These are phyloP conservation scores for Peniophora sp. DNA, from an alignment of 1,284 basidiomycete genomes.

Conservation along the genomic window DNA sequence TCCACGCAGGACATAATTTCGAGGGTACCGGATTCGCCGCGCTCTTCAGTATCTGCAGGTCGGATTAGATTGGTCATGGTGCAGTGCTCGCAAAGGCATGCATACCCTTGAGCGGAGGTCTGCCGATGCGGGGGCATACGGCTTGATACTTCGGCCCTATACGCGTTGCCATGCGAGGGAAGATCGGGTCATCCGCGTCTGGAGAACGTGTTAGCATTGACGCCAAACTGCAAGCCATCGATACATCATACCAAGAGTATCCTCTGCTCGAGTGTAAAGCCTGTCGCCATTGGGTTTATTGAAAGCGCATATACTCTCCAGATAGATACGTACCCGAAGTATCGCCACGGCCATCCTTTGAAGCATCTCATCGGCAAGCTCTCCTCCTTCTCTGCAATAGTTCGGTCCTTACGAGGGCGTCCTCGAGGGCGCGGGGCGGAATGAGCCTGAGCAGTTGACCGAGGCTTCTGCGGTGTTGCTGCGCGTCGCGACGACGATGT, in stretches of 20 bases:
- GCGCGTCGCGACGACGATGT: constrained; percentile 34
- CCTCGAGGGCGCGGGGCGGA: constrained; percentile 60
- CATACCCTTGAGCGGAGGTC: background rate
- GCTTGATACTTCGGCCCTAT: constrained; percentile 86
- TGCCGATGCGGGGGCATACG: constrained; percentile 36
- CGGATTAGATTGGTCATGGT: background rate
- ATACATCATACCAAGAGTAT: constrained; percentile 65
- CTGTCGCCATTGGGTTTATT: too few relatives aligned
- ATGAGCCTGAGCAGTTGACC: constrained; percentile 36
- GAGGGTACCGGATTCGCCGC: constrained; percentile 70
- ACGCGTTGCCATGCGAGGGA: constrained; percentile 84
- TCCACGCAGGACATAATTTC: constrained; percentile 61
- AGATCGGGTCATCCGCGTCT: constrained; percentile 94
- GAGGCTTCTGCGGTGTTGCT: constrained; percentile 51
- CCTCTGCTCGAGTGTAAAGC: constrained; percentile 84
- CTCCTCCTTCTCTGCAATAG: constrained; percentile 66
- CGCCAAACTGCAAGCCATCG: too few relatives aligned
- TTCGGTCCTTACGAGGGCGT: constrained; percentile 64
- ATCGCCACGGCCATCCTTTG: constrained; percentile 94
- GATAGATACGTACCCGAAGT: constrained; percentile 74
- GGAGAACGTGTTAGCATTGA: background rate
- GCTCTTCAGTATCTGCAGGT: constrained; percentile 33
- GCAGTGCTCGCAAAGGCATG: too few relatives aligned
- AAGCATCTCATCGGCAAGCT: constrained; percentile 73
- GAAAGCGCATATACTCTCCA: too few relatives aligned